These are phyloP conservation scores for Syzygium malaccense DNA, from an alignment of 441 rosid genomes.

Conservation along the genomic window DNA sequence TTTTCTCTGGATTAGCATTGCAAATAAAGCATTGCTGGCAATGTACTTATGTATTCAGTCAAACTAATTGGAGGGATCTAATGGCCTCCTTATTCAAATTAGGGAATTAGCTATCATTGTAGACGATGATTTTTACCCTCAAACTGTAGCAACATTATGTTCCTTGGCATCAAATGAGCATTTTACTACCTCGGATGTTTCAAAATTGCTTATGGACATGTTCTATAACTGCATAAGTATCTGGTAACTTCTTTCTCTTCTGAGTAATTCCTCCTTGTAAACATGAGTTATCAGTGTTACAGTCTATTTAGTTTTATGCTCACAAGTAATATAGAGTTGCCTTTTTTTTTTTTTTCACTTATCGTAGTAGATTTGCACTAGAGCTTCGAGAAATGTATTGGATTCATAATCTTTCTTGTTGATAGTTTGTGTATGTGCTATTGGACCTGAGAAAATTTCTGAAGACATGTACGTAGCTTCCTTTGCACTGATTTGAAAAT, in stretches of 20 bases:
- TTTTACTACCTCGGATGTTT: background rate
- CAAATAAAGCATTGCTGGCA: background rate
- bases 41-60: background rate
- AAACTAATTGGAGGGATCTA: background rate
- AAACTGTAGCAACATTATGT: background rate
- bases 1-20: background rate
- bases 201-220: background rate
- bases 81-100: background rate
- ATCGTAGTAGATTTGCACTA: background rate
- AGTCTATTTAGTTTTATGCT: background rate
- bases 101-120: background rate
- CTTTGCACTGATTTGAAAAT: slow-evolving; percentile 2
- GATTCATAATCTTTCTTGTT: background rate
- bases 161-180: background rate
- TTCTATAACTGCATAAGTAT: background rate
- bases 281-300: background rate
- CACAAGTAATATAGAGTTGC: background rate
- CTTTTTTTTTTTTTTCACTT: background rate
- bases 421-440: background rate
- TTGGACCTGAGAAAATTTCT: background rate
- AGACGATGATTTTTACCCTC: background rate
- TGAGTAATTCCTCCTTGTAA: background rate
- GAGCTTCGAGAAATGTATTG: background rate
- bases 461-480: background rate
- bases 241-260: background rate